Conservation (phyloP, 768 basidiomycete genomes). For the Phylloporus sp. region DNA sequence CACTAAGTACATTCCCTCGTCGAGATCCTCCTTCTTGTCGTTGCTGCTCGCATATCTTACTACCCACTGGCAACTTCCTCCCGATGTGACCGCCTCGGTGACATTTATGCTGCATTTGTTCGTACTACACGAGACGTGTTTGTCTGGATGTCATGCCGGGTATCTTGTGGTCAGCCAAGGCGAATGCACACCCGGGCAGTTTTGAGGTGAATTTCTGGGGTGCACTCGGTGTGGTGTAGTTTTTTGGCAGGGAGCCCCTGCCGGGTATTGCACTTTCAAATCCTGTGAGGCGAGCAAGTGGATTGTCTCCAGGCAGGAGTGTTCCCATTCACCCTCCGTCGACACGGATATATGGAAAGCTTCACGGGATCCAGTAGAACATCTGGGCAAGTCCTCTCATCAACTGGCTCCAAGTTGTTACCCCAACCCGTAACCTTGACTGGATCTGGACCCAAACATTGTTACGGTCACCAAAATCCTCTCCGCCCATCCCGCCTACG, state of each 20-base stretch:
- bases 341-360: too few species aligned
- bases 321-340: too few species aligned
- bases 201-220: constrained; percentile 33
- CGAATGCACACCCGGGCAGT: constrained; percentile 30
- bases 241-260: too few species aligned
- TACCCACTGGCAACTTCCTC: constrained; percentile 26
- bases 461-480: not conserved
- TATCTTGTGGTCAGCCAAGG: constrained; percentile 28
- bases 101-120: constrained; percentile 34
- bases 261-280: too few species aligned
- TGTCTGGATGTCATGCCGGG: constrained; percentile 41
- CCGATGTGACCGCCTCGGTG: constrained; percentile 36
- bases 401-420: too few species aligned
- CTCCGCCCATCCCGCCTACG: constrained; percentile 8
- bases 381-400: too few species aligned
- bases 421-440: too few species aligned
- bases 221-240: constrained; percentile 4
- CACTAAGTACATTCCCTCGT: too few species aligned
- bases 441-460: constrained; percentile 14
- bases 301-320: too few species aligned
- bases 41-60: constrained; percentile 25
- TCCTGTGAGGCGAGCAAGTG: too few species aligned
- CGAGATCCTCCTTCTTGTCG: too few species aligned
- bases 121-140: constrained; percentile 31
- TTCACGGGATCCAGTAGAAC: too few species aligned